A percentile compares a stretch with the other conserved stretches of the same genome.
phyloP scores from a whole-genome alignment of 2,329 filamentous ascomycete species.

The Scopulariopsis brevicaulis region DNA sequence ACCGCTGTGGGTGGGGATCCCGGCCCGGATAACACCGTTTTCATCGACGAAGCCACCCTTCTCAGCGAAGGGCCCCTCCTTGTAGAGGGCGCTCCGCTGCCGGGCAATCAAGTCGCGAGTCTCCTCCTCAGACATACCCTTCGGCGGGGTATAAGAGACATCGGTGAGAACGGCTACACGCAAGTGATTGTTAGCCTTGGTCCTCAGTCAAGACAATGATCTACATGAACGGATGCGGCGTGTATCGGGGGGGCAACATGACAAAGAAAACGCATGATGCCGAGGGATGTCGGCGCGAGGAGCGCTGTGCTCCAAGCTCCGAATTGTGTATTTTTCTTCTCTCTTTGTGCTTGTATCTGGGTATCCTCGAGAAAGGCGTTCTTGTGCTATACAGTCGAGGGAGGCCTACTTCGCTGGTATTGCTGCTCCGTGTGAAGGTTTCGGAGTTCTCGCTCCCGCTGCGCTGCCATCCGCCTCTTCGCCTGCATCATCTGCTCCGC shows the following conservation, averaged over 20 bases:
- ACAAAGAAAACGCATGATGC: not conserved
- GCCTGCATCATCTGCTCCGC: constrained; percentile 98
- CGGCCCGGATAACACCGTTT: constrained; percentile 47
- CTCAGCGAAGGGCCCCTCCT: constrained; percentile 60
- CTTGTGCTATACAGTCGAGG: constrained; percentile 58
- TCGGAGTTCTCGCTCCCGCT: constrained; percentile 96
- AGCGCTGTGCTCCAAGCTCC: constrained; percentile 8
- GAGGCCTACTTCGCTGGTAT: constrained; percentile 97
- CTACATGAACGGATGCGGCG: constrained; percentile 4
- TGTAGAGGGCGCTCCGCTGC: constrained; percentile 89
- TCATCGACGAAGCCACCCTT: constrained; percentile 59
- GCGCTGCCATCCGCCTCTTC: constrained; percentile 97
- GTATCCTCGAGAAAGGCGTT: constrained; percentile 5
- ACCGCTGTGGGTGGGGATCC: constrained; percentile 54
- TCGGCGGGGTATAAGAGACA: constrained; percentile 27
- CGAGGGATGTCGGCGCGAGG: not conserved
- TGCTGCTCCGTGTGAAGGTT: constrained; percentile 99
- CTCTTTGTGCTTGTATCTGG: constrained; percentile 1
- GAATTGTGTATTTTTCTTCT: constrained; percentile 20
- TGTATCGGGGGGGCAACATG: constrained; percentile 3
- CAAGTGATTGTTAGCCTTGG: constrained; percentile 3
- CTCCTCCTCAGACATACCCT: constrained; percentile 90
- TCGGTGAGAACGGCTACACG: constrained; percentile 39
- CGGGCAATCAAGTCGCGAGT: constrained; percentile 92
- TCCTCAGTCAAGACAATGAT: constrained; percentile 5